Evolutionary conservation across 768 basidiomycete species (phyloP).

Genomic region (Podaxis pistillaris): DNA sequence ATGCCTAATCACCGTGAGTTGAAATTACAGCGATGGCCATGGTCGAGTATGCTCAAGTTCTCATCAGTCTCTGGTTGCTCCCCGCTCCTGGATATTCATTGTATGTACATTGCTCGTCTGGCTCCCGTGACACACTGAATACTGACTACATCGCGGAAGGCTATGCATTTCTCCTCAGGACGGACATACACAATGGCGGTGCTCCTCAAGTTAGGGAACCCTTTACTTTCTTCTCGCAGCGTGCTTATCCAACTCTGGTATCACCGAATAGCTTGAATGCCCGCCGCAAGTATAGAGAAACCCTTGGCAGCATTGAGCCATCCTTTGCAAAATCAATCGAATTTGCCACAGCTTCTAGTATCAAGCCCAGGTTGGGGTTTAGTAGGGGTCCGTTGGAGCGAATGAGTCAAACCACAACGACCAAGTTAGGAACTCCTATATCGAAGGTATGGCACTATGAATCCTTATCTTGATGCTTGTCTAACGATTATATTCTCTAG

Average conservation of each 20-base stretch:
- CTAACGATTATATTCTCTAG: neutral
- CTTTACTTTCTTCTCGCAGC: neutral
- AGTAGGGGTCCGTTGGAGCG: neutral
- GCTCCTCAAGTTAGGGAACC: conserved; percentile 17
- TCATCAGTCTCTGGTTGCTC: neutral
- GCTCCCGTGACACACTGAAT: too few relatives aligned
- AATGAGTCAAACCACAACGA: neutral
- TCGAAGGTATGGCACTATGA: neutral
- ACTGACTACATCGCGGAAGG: conserved; percentile 8
- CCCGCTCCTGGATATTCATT: neutral
- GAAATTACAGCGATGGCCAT: neutral
- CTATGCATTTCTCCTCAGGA: conserved; percentile 19
- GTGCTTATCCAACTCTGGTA: neutral
- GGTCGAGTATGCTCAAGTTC: neutral
- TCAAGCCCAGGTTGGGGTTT: neutral
- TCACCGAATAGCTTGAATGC: conserved; percentile 5
- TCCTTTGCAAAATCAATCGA: neutral
- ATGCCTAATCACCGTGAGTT: conserved; percentile 14
- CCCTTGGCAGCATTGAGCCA: neutral
- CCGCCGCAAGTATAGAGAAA: conserved; percentile 7
- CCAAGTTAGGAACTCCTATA: neutral
- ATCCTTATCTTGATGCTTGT: neutral
- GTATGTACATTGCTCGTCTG: neutral
- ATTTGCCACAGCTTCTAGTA: neutral
- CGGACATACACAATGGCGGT: conserved; percentile 21